These are phyloP conservation scores for Chaetothyriales sp. DNA, from an alignment of 2,329 filamentous ascomycete species.

Conservation along the genomic window DNA sequence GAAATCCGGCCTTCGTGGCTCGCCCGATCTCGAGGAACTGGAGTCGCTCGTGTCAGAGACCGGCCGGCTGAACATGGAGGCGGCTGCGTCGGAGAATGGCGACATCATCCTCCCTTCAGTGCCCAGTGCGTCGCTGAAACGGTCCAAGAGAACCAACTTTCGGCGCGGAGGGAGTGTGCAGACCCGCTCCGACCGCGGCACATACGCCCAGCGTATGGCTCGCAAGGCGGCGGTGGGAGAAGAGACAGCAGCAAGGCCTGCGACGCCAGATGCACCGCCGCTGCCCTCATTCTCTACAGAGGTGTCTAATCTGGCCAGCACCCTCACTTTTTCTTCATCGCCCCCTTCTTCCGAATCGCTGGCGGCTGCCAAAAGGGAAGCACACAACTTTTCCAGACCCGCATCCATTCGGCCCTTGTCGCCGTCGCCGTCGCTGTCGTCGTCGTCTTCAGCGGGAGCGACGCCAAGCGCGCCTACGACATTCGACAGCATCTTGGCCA, in stretches of 20 bases:
- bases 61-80: slow-evolving; percentile 31
- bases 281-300: slow-evolving; percentile 23
- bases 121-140: slow-evolving; percentile 64
- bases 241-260: slow-evolving; percentile 18
- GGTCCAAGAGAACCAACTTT: slow-evolving; percentile 87
- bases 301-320: slow-evolving; percentile 32
- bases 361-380: slow-evolving; percentile 2
- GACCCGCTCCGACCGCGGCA: slow-evolving; percentile 49
- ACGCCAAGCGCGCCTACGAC: slow-evolving; percentile 12
- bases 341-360: slow-evolving; percentile 8
- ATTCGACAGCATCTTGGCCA: slow-evolving; percentile 21
- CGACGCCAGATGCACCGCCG: slow-evolving; percentile 19
- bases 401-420: slow-evolving; percentile 6
- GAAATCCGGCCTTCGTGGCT: slow-evolving; percentile 45
- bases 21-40: slow-evolving; percentile 50
- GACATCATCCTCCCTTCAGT: slow-evolving; percentile 61
- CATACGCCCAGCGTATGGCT: slow-evolving; percentile 59
- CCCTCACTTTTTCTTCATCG: slow-evolving; percentile 26
- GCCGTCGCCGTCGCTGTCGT: slow-evolving; percentile 5
- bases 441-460: slow-evolving; percentile 1
- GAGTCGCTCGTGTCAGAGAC: slow-evolving; percentile 76
- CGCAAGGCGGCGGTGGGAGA: slow-evolving; percentile 26
- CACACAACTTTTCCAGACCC: slow-evolving; percentile 18
- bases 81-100: slow-evolving; percentile 43
- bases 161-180: slow-evolving; percentile 73